These are phyloP conservation scores for Lactifluus piperatus DNA, from an alignment of 768 basidiomycete species.

Conservation along the genomic window DNA sequence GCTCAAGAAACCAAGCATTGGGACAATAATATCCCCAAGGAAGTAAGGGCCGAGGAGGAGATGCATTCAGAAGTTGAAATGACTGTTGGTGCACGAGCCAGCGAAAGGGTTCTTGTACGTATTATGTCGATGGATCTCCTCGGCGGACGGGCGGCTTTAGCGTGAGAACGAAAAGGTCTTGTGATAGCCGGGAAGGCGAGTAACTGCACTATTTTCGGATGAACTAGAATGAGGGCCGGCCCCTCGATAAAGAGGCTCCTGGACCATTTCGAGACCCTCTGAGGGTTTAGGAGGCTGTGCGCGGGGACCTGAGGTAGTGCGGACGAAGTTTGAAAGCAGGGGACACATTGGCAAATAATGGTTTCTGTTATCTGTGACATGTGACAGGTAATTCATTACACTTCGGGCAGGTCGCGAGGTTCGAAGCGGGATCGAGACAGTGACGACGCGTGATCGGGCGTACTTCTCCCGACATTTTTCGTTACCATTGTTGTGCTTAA, in stretches of 20 bases:
- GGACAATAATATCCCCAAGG: background rate
- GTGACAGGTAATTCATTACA: conserved; percentile 1
- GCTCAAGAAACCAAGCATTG: background rate
- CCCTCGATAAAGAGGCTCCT: background rate
- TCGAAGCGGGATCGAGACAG: background rate
- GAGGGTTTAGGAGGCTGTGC: background rate
- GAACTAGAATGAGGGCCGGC: background rate
- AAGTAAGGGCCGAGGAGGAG: background rate
- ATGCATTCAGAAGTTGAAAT: conserved; percentile 13
- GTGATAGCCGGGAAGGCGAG: conserved; percentile 7
- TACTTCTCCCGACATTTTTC: conserved; percentile 13
- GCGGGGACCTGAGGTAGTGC: background rate
- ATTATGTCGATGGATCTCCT: conserved; percentile 14
- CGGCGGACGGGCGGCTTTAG: conserved; percentile 1
- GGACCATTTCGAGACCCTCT: background rate
- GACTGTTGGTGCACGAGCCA: background rate
- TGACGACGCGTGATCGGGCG: conserved; percentile 13
- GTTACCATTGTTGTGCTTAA: background rate
- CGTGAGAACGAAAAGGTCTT: conserved; percentile 1
- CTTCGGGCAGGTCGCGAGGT: background rate
- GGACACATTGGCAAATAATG: background rate
- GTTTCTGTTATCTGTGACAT: background rate
- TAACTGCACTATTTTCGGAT: background rate
- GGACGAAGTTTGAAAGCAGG: background rate
- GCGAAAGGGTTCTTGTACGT: background rate